Conservation (phyloP, 2,329 filamentous ascomycete species). For the Penicillium thymicola region DNA sequence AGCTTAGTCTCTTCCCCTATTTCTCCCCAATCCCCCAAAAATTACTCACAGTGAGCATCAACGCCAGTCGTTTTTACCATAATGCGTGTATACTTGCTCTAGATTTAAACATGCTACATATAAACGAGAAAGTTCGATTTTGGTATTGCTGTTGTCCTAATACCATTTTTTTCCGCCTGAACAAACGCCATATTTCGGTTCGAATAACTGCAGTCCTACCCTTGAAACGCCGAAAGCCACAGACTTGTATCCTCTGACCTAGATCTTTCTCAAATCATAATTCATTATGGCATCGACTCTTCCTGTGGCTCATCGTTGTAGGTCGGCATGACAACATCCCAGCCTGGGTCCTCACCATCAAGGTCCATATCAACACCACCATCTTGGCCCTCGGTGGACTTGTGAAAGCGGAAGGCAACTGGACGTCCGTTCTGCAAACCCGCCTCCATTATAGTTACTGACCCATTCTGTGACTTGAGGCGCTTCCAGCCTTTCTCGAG, state of each 20-base stretch:
- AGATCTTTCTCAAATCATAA: background rate
- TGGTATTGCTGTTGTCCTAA: background rate
- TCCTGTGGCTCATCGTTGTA: conserved; percentile 35
- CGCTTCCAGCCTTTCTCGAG: conserved; percentile 49
- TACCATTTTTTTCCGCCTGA: background rate
- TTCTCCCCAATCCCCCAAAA: no score
- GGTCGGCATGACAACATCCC: conserved; percentile 37
- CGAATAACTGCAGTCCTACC: background rate
- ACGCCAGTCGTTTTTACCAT: background rate
- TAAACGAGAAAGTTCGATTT: background rate
- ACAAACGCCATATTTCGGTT: background rate
- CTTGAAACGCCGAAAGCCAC: background rate
- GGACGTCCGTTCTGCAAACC: conserved; percentile 31
- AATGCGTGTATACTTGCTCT: background rate
- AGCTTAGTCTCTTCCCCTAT: no score
- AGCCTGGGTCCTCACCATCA: conserved; percentile 33
- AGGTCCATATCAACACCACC: conserved; percentile 26
- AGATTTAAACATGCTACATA: background rate
- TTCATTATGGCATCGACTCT: background rate
- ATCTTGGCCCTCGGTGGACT: conserved; percentile 11
- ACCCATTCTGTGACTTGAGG: conserved; percentile 25
- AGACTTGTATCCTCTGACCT: background rate
- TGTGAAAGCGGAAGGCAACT: conserved; percentile 38
- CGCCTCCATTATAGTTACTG: conserved; percentile 26
- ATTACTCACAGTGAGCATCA: background rate